Conservation (phyloP, 306 rosid species). For the Aeschynomene evenia region DNA sequence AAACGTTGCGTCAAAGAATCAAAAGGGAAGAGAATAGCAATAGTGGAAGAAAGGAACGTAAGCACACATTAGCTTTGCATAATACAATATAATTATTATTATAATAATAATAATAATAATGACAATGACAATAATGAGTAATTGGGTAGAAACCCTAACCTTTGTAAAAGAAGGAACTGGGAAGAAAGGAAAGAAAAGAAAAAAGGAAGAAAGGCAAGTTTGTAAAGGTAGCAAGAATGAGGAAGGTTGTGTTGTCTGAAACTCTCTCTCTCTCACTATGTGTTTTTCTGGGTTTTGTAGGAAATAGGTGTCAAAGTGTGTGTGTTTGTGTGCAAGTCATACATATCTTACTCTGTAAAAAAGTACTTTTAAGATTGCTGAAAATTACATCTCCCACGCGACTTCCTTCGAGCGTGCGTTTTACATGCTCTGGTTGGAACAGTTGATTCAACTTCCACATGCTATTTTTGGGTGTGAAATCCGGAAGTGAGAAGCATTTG, state of each 20-base stretch:
- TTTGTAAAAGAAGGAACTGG: constrained; percentile 38
- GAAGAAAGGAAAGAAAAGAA: constrained; percentile 7
- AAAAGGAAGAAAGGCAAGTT: constrained; percentile 29
- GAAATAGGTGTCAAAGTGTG: neutral
- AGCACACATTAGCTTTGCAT: constrained; percentile 47
- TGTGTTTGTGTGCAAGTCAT: constrained; percentile 41
- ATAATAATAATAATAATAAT: neutral
- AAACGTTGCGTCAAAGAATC: constrained; percentile 58
- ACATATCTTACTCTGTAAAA: constrained; percentile 21
- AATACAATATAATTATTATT: too few relatives aligned
- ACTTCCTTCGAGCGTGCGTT: constrained; percentile 19
- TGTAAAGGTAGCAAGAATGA: constrained; percentile 28
- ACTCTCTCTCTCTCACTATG: neutral
- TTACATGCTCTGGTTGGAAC: neutral
- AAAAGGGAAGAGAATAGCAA: constrained; percentile 22
- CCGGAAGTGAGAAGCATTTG: neutral
- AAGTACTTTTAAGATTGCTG: neutral
- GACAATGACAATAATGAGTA: neutral
- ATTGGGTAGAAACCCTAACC: constrained; percentile 45
- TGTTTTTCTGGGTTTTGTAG: constrained; percentile 5
- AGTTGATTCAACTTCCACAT: neutral
- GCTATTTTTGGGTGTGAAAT: neutral
- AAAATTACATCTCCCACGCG: constrained; percentile 22
- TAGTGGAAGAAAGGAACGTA: constrained; percentile 36
- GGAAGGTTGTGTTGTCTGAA: constrained; percentile 32